These are phyloP conservation scores for Pichia sporocuriosa DNA, from an alignment of 805 yeast species.

Conservation along the genomic window DNA sequence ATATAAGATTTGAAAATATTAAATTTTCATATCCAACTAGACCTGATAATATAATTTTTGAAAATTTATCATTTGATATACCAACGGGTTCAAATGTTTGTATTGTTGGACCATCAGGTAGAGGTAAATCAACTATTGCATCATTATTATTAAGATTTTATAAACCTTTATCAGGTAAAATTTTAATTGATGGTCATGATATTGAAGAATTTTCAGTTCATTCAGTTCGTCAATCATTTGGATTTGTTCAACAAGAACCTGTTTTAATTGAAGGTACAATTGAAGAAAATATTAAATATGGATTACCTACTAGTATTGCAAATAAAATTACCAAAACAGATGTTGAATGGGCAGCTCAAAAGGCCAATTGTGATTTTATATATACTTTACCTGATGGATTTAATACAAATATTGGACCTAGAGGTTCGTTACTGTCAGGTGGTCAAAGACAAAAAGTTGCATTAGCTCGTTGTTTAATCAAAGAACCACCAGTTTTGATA, in stretches of 20 bases:
- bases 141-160: constrained; percentile 77
- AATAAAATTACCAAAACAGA: constrained; percentile 57
- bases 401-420: constrained; percentile 78
- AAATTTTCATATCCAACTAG: constrained; percentile 82
- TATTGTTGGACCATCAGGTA: constrained; percentile 92
- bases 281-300: constrained; percentile 81
- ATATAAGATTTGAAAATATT: constrained; percentile 61
- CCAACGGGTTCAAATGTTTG: constrained; percentile 83
- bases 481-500: constrained; percentile 55
- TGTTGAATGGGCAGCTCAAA: constrained; percentile 53
- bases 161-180: constrained; percentile 66
- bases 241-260: constrained; percentile 92
- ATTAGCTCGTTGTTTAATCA: constrained; percentile 65
- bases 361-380: constrained; percentile 76
- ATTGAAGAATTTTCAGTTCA: constrained; percentile 68
- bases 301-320: constrained; percentile 35
- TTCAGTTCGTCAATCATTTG: constrained; percentile 65
- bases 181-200: constrained; percentile 60
- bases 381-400: constrained; percentile 72
- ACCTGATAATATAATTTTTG: constrained; percentile 61
- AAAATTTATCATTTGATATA: constrained; percentile 55
- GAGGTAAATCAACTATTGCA: constrained; percentile 88
- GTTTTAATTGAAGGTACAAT: constrained; percentile 81
- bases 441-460: constrained; percentile 77
- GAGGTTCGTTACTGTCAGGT: constrained; percentile 60